A percentile compares a stretch with the other conserved stretches of the same genome.
These are phyloP conservation scores for Leishmania amazonensis DNA, from an alignment of 208 protist genomes.

Conservation along the genomic window DNA sequence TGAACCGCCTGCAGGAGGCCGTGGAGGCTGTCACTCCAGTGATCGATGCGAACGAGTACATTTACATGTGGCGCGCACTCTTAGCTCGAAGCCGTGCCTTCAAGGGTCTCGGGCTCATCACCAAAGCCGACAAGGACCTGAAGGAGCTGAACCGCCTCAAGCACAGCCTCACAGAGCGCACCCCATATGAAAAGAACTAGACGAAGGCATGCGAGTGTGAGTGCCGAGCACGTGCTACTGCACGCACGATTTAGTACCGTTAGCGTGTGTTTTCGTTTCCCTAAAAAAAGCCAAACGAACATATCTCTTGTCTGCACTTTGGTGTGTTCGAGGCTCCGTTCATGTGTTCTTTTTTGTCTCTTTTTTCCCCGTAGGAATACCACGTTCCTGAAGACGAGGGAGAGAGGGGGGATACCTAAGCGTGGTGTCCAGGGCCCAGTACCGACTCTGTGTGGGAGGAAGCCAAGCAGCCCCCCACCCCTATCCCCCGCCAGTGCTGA, in stretches of 20 bases:
- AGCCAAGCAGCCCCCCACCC: not conserved
- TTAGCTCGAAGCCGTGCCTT: slow-evolving; percentile 79
- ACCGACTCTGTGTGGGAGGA: not conserved
- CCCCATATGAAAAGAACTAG: slow-evolving; percentile 56
- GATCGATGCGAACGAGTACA: slow-evolving; percentile 78
- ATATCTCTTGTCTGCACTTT: slow-evolving; percentile 18
- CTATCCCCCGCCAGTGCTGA: not conserved
- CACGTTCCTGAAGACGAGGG: not conserved
- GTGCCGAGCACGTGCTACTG: not conserved
- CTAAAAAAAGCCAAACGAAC: slow-evolving; percentile 2
- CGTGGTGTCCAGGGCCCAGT: not conserved
- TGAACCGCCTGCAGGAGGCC: slow-evolving; percentile 73
- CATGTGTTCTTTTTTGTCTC: slow-evolving; percentile 13
- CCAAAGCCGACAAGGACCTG: slow-evolving; percentile 78
- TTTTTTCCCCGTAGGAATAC: slow-evolving; percentile 22
- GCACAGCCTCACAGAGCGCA: slow-evolving; percentile 52
- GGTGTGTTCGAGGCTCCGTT: slow-evolving; percentile 9
- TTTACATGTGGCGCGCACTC: slow-evolving; percentile 90
- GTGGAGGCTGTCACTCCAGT: slow-evolving; percentile 68
- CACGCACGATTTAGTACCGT: slow-evolving; percentile 1
- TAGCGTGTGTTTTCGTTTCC: slow-evolving; percentile 14
- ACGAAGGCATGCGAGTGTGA: not conserved
- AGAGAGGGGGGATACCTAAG: not conserved
- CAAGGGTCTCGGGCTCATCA: slow-evolving; percentile 81
- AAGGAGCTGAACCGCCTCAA: slow-evolving; percentile 72